Base-by-base conservation (phyloP, 164 flowering plant genomes). In the Stephania japonica region DNA sequence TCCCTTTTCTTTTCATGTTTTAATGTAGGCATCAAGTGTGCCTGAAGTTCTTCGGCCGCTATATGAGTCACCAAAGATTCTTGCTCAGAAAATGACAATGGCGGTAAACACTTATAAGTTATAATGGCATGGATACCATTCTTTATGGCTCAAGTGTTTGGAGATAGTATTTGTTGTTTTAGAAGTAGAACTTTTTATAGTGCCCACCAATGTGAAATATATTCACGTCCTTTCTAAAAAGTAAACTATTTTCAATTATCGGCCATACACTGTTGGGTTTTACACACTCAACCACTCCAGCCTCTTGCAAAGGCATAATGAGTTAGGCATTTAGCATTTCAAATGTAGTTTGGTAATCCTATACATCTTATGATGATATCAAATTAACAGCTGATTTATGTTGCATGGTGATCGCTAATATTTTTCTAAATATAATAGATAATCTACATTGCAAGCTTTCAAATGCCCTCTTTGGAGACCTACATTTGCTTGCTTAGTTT, bases 11-110 rank as follows among this genome's bases (percentile, higher is more conserved):
- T 53, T 68, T 19, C 13, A 72, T 26, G 14, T 16, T 70, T 44
- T 72, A 24, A 12, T 72, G 10, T 66, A 89, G 92, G 84, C 84
- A 43, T 82, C 86, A 83, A 85, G 88, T 77, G 94, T 86, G 18
- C 97, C 97, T 65, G 97, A 91, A 74, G 93, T 91, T 50, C 84
- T 91, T 26, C 80, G 97, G 81, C 94, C 97, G 23, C 84, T 90
- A 4, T 91, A 91, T 63, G 93, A 89, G 75, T 90, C 97, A 4
- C 87, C 97, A 16, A 91, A 82, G 70, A 83, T 91, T 65, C 83
- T 91, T 67, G 97, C 97, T 13, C 94, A 90, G 81, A 91, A 89
- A 77, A 88, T 83, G 82, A 90, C 97, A 38, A 74, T 89, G 70
- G 88, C 93, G 65, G 97, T 91, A 78, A 85, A 88, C 25, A 72